Base-by-base conservation (phyloP, 2,329 filamentous ascomycete species). In the Calonectria pauciramosa region DNA sequence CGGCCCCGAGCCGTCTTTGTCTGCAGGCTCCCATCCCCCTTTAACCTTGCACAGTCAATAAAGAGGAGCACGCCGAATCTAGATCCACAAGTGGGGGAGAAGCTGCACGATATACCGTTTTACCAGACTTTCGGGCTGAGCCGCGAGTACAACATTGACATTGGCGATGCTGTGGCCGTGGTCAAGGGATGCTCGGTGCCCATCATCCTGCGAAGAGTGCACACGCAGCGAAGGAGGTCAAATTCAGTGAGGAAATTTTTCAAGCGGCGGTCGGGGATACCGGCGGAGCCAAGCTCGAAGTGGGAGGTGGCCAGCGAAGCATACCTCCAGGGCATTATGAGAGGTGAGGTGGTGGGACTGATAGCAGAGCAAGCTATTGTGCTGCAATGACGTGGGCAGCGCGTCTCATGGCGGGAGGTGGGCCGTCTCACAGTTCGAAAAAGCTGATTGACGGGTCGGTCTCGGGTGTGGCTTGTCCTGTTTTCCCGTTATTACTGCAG, bases 241-340 rank as follows among this genome's bases (percentile, higher is more conserved):
- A 28, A 26, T 7, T 63, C 56, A 3, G 23, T 63, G n/a, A 41
- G 32, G 8, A 63, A 41, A 26, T 41, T 63, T 20, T 63, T 63
- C 56, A 63, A 63, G 56, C 26, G 34, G 23, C 34, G 36, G 8
- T 38, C 56, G 7, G 36, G 38, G 23, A 34, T 38, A 4, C 56
- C 34, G 56, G 36, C 23, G 34, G 36, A 63, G 56, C 56, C 32
- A 14, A 9, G 56, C 4, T 23, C 8, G 9, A 63, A 63, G 13
- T 63, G 56, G 56, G 56, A 63, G 56, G 56, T 63, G 28, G 56
- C 56, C 36, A 63, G 56, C 56, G 56, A 63, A 10, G 56, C 56
- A 63, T 63, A 63, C 30, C 34, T 63, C 23, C 56, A 63, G 34
- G 56, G 56, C 34, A 38, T 63, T 20, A 63, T 63, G 56, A 63